These are phyloP conservation scores for Chalaropsis thielavioides DNA, from an alignment of 2,329 filamentous ascomycete species.

Conservation along the genomic window DNA sequence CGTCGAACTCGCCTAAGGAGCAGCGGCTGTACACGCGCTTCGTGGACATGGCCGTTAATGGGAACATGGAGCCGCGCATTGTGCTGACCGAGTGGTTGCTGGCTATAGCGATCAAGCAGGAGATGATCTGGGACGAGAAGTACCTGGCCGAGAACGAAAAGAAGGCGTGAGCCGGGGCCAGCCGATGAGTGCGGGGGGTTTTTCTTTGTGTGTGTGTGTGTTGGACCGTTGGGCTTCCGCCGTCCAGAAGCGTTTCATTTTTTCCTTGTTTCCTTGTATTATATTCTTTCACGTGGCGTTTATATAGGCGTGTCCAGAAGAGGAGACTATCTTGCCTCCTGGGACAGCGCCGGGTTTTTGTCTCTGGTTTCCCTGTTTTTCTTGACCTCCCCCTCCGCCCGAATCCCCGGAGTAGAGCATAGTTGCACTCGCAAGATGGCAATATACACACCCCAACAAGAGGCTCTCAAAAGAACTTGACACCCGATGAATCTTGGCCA, in stretches of 20 bases:
- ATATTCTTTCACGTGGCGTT: slow-evolving; percentile 1
- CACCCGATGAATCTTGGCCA: slow-evolving; percentile 71
- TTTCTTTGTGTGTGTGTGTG: background rate
- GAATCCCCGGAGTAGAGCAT: background rate
- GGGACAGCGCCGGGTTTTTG: background rate
- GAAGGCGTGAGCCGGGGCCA: background rate
- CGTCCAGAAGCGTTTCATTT: background rate
- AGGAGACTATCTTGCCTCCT: background rate
- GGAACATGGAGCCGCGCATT: slow-evolving; percentile 66
- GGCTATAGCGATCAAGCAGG: slow-evolving; percentile 76
- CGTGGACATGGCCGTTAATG: slow-evolving; percentile 58
- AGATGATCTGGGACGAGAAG: slow-evolving; percentile 51
- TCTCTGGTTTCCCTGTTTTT: slow-evolving; percentile 5
- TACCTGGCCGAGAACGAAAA: slow-evolving; percentile 36
- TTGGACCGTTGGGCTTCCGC: background rate
- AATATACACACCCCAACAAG: no score
- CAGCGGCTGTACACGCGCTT: slow-evolving; percentile 67
- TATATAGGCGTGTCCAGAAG: background rate
- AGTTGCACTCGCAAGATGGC: no score
- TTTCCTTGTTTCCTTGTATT: background rate
- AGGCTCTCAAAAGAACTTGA: slow-evolving; percentile 76
- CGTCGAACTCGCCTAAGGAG: slow-evolving; percentile 51
- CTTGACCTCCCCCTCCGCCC: background rate
- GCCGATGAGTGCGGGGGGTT: background rate
- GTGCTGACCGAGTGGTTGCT: slow-evolving; percentile 82